Conservation (phyloP, 768 basidiomycete species). For the Psilocybe subaeruginosa region DNA sequence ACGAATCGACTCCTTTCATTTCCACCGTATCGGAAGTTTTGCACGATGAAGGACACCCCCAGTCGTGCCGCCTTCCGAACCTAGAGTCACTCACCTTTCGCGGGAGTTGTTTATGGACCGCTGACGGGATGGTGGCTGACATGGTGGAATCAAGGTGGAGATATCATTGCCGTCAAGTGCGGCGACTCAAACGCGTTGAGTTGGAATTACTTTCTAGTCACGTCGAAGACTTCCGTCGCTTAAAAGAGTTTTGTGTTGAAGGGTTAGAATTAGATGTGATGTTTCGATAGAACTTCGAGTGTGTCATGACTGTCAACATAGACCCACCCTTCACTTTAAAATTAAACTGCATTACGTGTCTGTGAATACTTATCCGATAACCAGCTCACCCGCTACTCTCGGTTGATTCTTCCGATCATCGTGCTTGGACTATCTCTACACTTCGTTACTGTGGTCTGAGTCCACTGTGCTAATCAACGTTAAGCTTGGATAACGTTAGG, state of each 20-base stretch:
- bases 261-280: conserved; percentile 32
- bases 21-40: not conserved
- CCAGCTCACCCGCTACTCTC: not conserved
- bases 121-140: conserved; percentile 32
- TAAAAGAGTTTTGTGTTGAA: conserved; percentile 33
- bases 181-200: conserved; percentile 31
- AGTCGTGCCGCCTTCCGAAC: conserved; percentile 26
- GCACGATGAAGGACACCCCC: not conserved
- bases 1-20: not conserved
- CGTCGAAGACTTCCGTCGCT: conserved; percentile 29
- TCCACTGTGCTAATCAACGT: not conserved
- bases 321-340: not conserved
- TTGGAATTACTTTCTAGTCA: conserved; percentile 33
- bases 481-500: not conserved
- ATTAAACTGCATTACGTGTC: not conserved
- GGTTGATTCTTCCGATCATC: not conserved
- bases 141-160: conserved; percentile 41
- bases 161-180: conserved; percentile 18
- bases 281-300: conserved; percentile 10
- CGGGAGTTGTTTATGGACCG: conserved; percentile 30
- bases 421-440: not conserved
- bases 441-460: not conserved
- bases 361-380: not conserved
- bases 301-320: not conserved
- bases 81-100: conserved; percentile 32